These are phyloP conservation scores for Tubosaeta brunneosetosa DNA, from an alignment of 768 basidiomycete species.

Conservation along the genomic window DNA sequence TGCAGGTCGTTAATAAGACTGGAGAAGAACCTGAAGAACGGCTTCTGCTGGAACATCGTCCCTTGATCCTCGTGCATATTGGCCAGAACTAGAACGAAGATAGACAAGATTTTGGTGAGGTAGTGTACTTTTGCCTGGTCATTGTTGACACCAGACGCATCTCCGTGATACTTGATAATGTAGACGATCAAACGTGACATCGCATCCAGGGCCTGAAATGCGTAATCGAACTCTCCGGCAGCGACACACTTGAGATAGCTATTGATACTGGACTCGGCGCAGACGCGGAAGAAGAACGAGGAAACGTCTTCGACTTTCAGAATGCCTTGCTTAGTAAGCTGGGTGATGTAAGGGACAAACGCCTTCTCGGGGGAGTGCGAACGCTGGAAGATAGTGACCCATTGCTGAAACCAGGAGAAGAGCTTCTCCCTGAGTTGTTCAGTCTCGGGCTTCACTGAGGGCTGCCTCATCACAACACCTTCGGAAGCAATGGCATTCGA, in stretches of 20 bases:
- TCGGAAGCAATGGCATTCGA: slow-evolving; percentile 38
- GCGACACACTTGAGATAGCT: slow-evolving; percentile 76
- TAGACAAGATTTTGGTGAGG: slow-evolving; percentile 93
- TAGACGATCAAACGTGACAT: slow-evolving; percentile 93
- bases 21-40: slow-evolving; percentile 98
- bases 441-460: slow-evolving; percentile 61
- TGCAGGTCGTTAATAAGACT: slow-evolving; percentile 91
- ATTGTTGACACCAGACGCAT: slow-evolving; percentile 87
- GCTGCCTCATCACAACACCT: slow-evolving; percentile 36
- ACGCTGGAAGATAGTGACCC: slow-evolving; percentile 92
- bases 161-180: slow-evolving; percentile 99
- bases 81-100: slow-evolving; percentile 92
- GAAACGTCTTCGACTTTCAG: slow-evolving; percentile 94
- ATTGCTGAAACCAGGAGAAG: slow-evolving; percentile 84
- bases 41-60: slow-evolving; percentile 88
- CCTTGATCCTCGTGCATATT: slow-evolving; percentile 95
- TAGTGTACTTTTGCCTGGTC: slow-evolving; percentile 96
- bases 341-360: slow-evolving; percentile 96
- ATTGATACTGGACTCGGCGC: slow-evolving; percentile 90
- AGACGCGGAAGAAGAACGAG: slow-evolving; percentile 97
- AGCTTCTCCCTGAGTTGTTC: slow-evolving; percentile 74
- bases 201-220: slow-evolving; percentile 93
- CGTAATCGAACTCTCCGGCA: slow-evolving; percentile 65
- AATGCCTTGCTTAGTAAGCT: slow-evolving; percentile 94
- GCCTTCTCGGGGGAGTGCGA: slow-evolving; percentile 89